A percentile compares a stretch with the other conserved stretches of the same genome.
Evolutionary conservation across 169 alveolate genomes (phyloP).

Genomic region (Plasmodium relictum): DNA sequence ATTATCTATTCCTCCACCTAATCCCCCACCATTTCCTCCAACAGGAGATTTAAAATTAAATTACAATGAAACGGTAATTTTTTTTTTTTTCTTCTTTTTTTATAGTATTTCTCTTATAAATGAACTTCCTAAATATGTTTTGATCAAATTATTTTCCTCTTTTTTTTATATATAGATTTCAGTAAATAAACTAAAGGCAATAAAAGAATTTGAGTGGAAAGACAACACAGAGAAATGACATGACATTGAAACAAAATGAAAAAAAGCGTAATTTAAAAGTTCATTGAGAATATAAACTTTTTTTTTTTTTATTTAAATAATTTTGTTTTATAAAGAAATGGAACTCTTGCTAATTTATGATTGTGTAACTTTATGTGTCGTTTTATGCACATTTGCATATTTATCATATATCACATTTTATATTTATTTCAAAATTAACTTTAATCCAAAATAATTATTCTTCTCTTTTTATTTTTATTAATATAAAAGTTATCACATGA

Average conservation of each 20-base stretch:
- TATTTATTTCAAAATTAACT: too few relatives aligned
- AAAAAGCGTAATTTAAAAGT: neutral
- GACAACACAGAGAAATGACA: neutral
- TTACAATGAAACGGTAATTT: neutral
- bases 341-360: neutral
- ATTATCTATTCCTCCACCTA: too few relatives aligned
- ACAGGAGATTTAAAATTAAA: neutral
- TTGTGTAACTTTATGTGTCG: too few relatives aligned
- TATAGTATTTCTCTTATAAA: neutral
- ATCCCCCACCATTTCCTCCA: too few relatives aligned
- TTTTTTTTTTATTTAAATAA: too few relatives aligned
- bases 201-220: neutral
- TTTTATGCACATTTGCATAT: too few relatives aligned
- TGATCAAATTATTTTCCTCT: neutral
- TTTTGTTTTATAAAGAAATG: neutral
- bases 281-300: too few relatives aligned
- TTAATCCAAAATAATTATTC: constrained; percentile 20
- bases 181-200: constrained; percentile 7
- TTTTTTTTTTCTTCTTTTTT: neutral
- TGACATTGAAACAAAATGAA: neutral
- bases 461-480: constrained; percentile 22
- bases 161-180: constrained; percentile 9
- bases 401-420: too few relatives aligned
- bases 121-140: neutral
- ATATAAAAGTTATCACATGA: constrained; percentile 2